Evolutionary conservation across 1,284 basidiomycete genomes (phyloP).

Genomic region (Agroathelia rolfsii): DNA sequence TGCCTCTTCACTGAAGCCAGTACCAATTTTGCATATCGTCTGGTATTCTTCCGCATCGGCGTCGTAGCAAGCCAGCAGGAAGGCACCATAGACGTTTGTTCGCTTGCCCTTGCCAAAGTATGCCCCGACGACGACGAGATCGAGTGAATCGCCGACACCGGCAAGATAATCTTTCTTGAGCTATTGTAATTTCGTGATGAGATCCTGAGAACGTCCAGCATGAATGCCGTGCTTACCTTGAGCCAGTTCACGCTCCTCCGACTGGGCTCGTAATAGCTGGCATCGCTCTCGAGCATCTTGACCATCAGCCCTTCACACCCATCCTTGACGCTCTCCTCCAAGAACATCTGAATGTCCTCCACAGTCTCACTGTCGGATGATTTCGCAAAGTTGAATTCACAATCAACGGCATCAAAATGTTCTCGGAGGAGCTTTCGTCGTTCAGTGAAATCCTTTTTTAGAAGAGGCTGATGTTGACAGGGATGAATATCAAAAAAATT

Average conservation of each 20-base stretch:
- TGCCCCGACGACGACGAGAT: conserved; percentile 92
- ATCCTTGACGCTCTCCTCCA: conserved; percentile 95
- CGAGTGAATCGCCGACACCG: conserved; percentile 96
- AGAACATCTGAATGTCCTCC: conserved; percentile 91
- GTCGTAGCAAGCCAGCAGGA: conserved; percentile 92
- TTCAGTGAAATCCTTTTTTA: conserved; percentile 59
- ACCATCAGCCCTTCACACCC: conserved; percentile 99
- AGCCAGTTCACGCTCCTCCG: conserved; percentile 95
- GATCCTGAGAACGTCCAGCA: conserved; percentile 3
- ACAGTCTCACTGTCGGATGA: conserved; percentile 83
- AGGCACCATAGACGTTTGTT: conserved; percentile 93
- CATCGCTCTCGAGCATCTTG: conserved; percentile 90
- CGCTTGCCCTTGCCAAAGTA: conserved; percentile 98
- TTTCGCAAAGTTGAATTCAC: conserved; percentile 91
- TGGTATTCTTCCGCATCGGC: conserved; percentile 86
- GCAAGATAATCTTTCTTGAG: conserved; percentile 96
- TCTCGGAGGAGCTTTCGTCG: conserved; percentile 70
- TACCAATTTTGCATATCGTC: conserved; percentile 98
- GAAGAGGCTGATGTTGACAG: conserved; percentile 38
- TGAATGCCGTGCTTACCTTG: conserved; percentile 50
- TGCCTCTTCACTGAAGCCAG: conserved; percentile 92
- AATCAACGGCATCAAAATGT: conserved; percentile 76
- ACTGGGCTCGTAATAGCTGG: conserved; percentile 93
- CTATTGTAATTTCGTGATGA: conserved; percentile 28
- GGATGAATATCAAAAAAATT: conserved; percentile 6